phyloP scores from a whole-genome alignment of 495 filamentous ascomycete species.

The Darksidea phi region DNA sequence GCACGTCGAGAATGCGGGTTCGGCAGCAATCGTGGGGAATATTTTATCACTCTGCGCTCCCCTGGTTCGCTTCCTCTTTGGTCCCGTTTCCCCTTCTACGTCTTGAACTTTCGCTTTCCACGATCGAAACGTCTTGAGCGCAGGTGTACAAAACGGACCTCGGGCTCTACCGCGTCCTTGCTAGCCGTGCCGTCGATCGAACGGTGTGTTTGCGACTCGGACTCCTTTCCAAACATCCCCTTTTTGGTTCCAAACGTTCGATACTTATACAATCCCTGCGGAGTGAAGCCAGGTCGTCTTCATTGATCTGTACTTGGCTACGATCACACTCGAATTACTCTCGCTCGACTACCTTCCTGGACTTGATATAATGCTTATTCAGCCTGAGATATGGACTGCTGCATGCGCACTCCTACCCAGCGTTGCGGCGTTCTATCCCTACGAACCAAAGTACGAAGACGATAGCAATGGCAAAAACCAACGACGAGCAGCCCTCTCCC shows the following conservation, averaged over 20 bases:
- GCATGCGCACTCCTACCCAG: slow-evolving; percentile 19
- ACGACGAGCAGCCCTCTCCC: neutral
- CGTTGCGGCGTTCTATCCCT: slow-evolving; percentile 27
- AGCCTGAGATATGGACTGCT: neutral
- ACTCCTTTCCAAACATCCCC: neutral
- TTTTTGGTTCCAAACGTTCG: neutral
- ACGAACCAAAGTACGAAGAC: slow-evolving; percentile 17
- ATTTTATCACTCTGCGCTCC: neutral
- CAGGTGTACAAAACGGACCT: neutral
- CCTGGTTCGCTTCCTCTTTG: neutral
- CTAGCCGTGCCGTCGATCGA: neutral
- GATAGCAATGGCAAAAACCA: neutral
- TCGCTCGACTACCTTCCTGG: neutral
- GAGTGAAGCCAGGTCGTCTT: slow-evolving; percentile 15
- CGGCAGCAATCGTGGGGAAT: neutral
- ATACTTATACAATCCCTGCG: neutral
- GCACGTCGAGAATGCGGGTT: slow-evolving; percentile 12
- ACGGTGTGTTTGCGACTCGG: neutral
- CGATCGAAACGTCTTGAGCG: neutral
- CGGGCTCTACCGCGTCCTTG: neutral
- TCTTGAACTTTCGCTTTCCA: neutral
- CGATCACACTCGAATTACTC: neutral
- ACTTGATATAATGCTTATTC: slow-evolving; percentile 26
- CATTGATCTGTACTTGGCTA: slow-evolving; percentile 23
- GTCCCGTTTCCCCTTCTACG: neutral